Conservation (phyloP, 148 eudicot genomes). For the Rhododendron vialii region DNA sequence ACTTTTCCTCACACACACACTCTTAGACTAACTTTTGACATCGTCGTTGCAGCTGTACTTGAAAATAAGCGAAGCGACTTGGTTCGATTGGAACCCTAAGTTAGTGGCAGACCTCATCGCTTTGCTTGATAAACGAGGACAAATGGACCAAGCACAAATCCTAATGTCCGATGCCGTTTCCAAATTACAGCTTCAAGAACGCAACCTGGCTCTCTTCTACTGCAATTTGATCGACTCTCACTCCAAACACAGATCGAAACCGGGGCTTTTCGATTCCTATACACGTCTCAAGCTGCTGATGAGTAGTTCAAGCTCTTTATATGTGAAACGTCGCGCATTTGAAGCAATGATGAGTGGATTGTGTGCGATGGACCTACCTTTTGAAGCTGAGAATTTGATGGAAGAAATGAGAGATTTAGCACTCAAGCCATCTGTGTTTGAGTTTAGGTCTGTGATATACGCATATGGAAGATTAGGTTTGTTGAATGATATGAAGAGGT, state of each 20-base stretch:
- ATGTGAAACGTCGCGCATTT: constrained; percentile 27
- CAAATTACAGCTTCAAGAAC: constrained; percentile 32
- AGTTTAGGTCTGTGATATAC: constrained; percentile 59
- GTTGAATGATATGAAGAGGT: constrained; percentile 61
- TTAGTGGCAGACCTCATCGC: constrained; percentile 63
- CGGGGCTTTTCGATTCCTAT: constrained; percentile 34
- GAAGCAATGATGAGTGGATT: constrained; percentile 58
- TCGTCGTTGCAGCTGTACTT: constrained; percentile 53
- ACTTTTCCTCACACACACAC: too few relatives aligned
- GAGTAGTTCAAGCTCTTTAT: constrained; percentile 42
- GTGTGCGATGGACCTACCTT: constrained; percentile 54
- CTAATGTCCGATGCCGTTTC: constrained; percentile 41
- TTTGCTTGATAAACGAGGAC: constrained; percentile 41
- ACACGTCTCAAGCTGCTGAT: constrained; percentile 30
- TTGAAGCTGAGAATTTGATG: constrained; percentile 49
- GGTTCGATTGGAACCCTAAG: constrained; percentile 87
- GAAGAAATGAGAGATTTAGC: constrained; percentile 41
- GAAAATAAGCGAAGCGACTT: constrained; percentile 45
- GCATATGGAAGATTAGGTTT: constrained; percentile 69
- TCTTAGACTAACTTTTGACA: not conserved
- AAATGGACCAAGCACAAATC: constrained; percentile 40
- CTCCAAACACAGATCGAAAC: constrained; percentile 45
- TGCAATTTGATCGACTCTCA: constrained; percentile 46
- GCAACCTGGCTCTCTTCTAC: constrained; percentile 62
- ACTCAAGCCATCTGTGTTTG: constrained; percentile 51